A percentile compares a stretch with the other conserved stretches of the same genome.
Conservation (phyloP, 768 basidiomycete species). For the Fomitopsis pulvina region DNA sequence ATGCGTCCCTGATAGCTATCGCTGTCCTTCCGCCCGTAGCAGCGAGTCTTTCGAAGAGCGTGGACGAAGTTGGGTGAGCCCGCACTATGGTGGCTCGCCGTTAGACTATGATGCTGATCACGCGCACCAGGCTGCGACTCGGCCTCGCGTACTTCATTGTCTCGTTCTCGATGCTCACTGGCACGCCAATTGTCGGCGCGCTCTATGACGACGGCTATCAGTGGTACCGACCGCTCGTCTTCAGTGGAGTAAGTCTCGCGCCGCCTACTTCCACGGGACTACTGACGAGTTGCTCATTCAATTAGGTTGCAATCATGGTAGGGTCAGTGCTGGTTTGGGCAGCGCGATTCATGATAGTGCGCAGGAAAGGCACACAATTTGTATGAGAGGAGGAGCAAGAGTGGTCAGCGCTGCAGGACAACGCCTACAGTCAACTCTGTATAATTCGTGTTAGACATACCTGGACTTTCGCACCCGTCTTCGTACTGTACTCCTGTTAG, state of each 20-base stretch:
- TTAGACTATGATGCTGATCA: not conserved
- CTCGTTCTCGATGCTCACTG: conserved; percentile 16
- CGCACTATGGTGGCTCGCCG: not conserved
- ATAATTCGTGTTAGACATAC: no score
- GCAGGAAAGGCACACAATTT: no score
- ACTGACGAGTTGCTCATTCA: no score
- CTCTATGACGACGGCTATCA: conserved; percentile 6
- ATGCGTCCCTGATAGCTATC: conserved; percentile 5
- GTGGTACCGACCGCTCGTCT: conserved; percentile 18
- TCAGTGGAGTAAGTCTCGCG: conserved; percentile 18
- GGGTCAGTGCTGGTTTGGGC: no score
- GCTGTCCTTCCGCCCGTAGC: conserved; percentile 10
- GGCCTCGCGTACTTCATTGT: conserved; percentile 17
- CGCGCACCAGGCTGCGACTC: conserved; percentile 16
- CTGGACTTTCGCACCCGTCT: no score
- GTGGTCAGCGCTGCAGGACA: no score
- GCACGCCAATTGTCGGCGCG: conserved; percentile 21
- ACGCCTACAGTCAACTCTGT: no score
- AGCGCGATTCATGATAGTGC: no score
- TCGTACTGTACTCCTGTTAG: no score
- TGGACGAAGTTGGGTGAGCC: conserved; percentile 10
- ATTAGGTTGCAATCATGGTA: no score
- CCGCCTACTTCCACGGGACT: no score
- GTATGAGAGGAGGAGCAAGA: no score
- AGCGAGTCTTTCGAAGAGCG: conserved; percentile 5